Evolutionary conservation across 179 eudicot species (phyloP).

Genomic region (Spergularia azorica): DNA sequence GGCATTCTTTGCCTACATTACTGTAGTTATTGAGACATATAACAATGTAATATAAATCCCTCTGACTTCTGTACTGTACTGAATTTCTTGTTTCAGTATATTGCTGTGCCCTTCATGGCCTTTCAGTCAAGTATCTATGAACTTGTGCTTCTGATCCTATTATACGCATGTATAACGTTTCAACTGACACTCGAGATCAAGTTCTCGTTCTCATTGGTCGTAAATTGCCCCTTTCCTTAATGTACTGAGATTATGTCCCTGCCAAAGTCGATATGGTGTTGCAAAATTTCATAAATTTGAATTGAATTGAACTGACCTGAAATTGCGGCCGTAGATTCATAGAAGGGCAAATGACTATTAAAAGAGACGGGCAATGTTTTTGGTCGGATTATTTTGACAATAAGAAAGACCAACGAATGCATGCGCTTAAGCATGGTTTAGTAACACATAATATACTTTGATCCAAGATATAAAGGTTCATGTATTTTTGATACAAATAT

Average conservation of each 20-base stretch:
- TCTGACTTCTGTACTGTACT: neutral
- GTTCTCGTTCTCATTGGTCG: too few species aligned
- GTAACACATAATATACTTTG: slow-evolving; percentile 17
- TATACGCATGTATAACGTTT: neutral
- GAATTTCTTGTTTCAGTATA: slow-evolving; percentile 22
- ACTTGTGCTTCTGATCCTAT: neutral
- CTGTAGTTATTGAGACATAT: slow-evolving; percentile 17
- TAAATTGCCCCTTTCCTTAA: too few species aligned
- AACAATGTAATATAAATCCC: slow-evolving; percentile 11
- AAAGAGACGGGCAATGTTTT: too few species aligned
- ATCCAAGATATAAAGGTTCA: slow-evolving; percentile 5
- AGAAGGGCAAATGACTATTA: too few species aligned
- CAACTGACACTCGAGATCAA: neutral
- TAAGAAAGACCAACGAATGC: neutral
- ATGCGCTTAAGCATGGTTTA: slow-evolving; percentile 12
- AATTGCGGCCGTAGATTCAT: too few species aligned
- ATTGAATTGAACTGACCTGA: too few species aligned
- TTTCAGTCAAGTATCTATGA: neutral
- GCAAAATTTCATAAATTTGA: too few species aligned
- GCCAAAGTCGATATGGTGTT: too few species aligned
- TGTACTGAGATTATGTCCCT: too few species aligned
- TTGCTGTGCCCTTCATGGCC: neutral
- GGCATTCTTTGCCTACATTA: slow-evolving; percentile 10
- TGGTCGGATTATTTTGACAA: neutral
- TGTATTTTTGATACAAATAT: neutral